Conservation (phyloP, 495 filamentous ascomycete species). For the Friedmanniomyces simplex region DNA sequence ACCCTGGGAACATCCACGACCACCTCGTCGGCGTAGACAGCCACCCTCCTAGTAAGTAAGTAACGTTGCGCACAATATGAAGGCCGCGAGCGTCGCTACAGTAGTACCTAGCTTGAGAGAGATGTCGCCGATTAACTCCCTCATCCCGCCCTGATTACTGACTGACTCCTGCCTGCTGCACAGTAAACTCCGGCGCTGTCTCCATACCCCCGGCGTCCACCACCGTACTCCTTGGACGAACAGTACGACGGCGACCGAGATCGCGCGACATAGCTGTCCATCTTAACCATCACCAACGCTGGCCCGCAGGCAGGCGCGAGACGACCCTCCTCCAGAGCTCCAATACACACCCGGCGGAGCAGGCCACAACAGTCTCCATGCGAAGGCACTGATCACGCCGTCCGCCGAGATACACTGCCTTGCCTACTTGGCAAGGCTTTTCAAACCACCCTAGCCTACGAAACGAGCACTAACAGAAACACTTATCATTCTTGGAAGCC, state of each 20-base stretch:
- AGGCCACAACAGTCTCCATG: constrained; percentile 19
- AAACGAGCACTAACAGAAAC: background rate
- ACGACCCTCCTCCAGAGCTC: constrained; percentile 10
- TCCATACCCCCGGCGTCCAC: background rate
- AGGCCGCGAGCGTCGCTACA: too few species aligned
- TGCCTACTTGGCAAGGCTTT: constrained; percentile 45
- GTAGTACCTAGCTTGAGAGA: too few species aligned
- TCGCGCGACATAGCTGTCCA: background rate
- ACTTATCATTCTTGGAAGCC: background rate
- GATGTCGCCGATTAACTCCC: too few species aligned
- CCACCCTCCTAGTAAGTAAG: too few species aligned
- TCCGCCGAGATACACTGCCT: constrained; percentile 42
- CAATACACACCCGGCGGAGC: constrained; percentile 8
- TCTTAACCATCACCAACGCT: constrained; percentile 3
- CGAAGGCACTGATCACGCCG: constrained; percentile 17
- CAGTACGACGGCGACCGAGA: background rate
- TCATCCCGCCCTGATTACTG: too few species aligned
- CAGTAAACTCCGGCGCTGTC: background rate
- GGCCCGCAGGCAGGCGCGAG: constrained; percentile 5
- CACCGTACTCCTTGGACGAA: background rate
- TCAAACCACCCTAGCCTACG: constrained; percentile 44
- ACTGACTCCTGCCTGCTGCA: constrained; percentile 13
- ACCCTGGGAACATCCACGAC: too few species aligned
- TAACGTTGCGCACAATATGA: too few species aligned
- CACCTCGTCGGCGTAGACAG: too few species aligned